A percentile compares a stretch with the other conserved stretches of the same genome.
Conservation (phyloP, 306 rosid genomes). For the Quercus cerris region DNA sequence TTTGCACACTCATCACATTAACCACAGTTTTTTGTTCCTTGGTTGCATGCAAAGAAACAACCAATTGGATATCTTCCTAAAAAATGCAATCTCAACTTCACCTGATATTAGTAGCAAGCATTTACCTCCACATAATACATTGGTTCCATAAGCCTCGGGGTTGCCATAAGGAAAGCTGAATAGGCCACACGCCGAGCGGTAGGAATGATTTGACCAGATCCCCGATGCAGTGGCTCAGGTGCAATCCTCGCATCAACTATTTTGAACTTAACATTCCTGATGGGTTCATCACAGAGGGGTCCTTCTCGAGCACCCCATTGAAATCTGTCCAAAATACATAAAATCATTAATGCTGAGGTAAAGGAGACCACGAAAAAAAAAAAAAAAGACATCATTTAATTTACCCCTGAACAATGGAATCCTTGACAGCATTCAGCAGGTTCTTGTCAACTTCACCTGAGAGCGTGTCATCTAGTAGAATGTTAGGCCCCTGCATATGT, state of each 20-base stretch:
- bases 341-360: constrained; percentile 9
- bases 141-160: constrained; percentile 98
- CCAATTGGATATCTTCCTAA: constrained; percentile 2
- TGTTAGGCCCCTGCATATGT: constrained; percentile 83
- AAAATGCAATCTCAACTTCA: constrained; percentile 5
- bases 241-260: constrained; percentile 99
- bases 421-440: constrained; percentile 82
- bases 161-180: constrained; percentile 95
- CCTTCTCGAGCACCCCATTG: constrained; percentile 99
- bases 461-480: constrained; percentile 87
- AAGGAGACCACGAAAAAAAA: background rate
- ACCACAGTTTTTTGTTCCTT: background rate
- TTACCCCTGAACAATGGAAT: constrained; percentile 99
- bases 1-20: background rate
- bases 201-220: constrained; percentile 93
- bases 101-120: constrained; percentile 3
- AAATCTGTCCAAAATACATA: constrained; percentile 54
- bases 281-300: constrained; percentile 97
- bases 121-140: constrained; percentile 89
- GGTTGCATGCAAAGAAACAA: constrained; percentile 1
- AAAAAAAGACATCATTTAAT: background rate
- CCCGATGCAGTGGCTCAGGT: constrained; percentile 84
- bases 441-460: constrained; percentile 92
- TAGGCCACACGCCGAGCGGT: constrained; percentile 95
- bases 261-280: constrained; percentile 94